phyloP scores from a whole-genome alignment of 371 early-diverging fungal species.

The Fennellomyces sp. region DNA sequence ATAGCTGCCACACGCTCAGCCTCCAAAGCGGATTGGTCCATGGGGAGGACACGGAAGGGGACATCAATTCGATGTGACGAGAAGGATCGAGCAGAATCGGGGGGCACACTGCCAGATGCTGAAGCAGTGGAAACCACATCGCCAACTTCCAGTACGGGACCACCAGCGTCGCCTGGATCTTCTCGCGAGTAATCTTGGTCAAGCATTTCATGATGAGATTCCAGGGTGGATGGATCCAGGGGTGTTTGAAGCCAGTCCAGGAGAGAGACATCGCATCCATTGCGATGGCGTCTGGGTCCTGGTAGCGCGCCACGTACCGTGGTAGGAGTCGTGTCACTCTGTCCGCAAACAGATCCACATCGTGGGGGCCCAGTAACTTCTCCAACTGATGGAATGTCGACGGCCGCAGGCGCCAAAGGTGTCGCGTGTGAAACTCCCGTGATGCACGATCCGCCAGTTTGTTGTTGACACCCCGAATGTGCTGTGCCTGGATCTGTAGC shows the following conservation, averaged over 20 bases:
- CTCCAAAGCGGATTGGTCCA: constrained; percentile 11
- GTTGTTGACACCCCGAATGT: constrained; percentile 18
- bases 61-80: constrained; percentile 1
- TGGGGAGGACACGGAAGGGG: constrained; percentile 9
- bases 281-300: constrained; percentile 11
- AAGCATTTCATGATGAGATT: constrained; percentile 8
- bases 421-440: background rate
- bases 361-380: constrained; percentile 11
- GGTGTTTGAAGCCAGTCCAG: background rate
- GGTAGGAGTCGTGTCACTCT: constrained; percentile 11
- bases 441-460: constrained; percentile 14
- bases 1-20: constrained; percentile 6
- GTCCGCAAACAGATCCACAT: constrained; percentile 28
- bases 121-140: constrained; percentile 22
- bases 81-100: constrained; percentile 7
- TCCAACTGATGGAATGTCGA: background rate
- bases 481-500: constrained; percentile 24
- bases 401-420: constrained; percentile 2
- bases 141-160: constrained; percentile 10
- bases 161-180: constrained; percentile 4
- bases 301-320: constrained; percentile 15
- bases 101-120: background rate
- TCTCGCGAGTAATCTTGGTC: background rate
- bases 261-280: background rate
- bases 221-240: constrained; percentile 10